A percentile compares a stretch with the other conserved stretches of the same genome.
Conservation (phyloP, 2,329 filamentous ascomycete genomes). For the Rutstroemia sp. region DNA sequence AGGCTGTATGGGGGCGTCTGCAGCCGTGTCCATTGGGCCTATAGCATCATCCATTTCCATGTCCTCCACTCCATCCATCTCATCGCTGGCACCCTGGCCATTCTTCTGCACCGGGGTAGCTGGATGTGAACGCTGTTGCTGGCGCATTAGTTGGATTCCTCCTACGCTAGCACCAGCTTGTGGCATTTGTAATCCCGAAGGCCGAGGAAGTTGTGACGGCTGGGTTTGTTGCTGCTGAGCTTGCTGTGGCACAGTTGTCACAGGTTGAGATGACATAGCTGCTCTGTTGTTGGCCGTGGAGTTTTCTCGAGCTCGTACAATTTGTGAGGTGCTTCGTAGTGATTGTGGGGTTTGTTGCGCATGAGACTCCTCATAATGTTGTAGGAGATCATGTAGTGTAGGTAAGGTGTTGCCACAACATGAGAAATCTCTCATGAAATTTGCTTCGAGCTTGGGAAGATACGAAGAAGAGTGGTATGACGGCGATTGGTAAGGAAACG, state of each 20-base stretch:
- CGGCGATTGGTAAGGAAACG: constrained; percentile 81
- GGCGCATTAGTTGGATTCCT: constrained; percentile 30
- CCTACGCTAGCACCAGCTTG: constrained; percentile 24
- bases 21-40: constrained; percentile 56
- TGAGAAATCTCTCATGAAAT: constrained; percentile 95
- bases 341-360: constrained; percentile 57
- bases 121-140: constrained; percentile 29
- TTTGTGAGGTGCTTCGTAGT: constrained; percentile 31
- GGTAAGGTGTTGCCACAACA: constrained; percentile 88
- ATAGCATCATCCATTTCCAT: constrained; percentile 95
- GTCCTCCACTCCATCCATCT: constrained; percentile 81
- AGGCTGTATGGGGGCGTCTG: constrained; percentile 33
- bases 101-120: constrained; percentile 26
- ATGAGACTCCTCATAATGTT: constrained; percentile 95
- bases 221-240: constrained; percentile 33
- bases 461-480: constrained; percentile 97
- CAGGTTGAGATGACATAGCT: constrained; percentile 26
- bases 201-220: constrained; percentile 16
- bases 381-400: constrained; percentile 87
- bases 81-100: constrained; percentile 35
- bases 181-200: constrained; percentile 25
- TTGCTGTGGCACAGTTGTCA: constrained; percentile 40
- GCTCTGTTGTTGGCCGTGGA: constrained; percentile 42
- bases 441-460: constrained; percentile 89
- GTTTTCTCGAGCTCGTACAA: constrained; percentile 36